These are phyloP conservation scores for Penicillium flavigenum DNA, from an alignment of 495 filamentous ascomycete genomes.

Conservation along the genomic window DNA sequence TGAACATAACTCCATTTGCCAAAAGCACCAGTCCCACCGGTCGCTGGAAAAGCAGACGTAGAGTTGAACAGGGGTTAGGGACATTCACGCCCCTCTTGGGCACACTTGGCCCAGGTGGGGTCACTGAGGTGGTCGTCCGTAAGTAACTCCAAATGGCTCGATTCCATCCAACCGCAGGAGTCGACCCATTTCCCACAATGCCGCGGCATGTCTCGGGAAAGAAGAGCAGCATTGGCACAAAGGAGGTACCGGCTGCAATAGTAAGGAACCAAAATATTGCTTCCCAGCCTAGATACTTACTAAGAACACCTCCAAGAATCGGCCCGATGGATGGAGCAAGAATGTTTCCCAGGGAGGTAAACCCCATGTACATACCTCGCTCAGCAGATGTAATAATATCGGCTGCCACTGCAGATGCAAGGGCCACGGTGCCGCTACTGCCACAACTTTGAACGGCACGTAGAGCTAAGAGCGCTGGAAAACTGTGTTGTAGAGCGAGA, in stretches of 20 bases:
- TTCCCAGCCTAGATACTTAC: slow-evolving; percentile 66
- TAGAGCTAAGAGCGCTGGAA: slow-evolving; percentile 45
- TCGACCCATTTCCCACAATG: slow-evolving; percentile 45
- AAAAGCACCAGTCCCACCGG: slow-evolving; percentile 55
- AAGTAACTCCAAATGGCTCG: slow-evolving; percentile 15
- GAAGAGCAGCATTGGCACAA: slow-evolving; percentile 31
- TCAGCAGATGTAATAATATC: slow-evolving; percentile 49
- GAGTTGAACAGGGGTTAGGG: slow-evolving; percentile 30
- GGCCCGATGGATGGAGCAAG: slow-evolving; percentile 52
- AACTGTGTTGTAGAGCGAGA: slow-evolving; percentile 46
- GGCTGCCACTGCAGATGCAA: slow-evolving; percentile 45
- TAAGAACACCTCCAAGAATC: slow-evolving; percentile 62
- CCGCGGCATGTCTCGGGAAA: slow-evolving; percentile 46
- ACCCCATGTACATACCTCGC: slow-evolving; percentile 49
- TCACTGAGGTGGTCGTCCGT: slow-evolving; percentile 42
- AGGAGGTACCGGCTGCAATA: slow-evolving; percentile 49
- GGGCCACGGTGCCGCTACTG: slow-evolving; percentile 47
- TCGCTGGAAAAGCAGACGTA: slow-evolving; percentile 53
- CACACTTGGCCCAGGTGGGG: slow-evolving; percentile 52
- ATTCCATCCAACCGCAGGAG: slow-evolving; percentile 25
- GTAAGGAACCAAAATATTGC: slow-evolving; percentile 75
- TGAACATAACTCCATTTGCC: slow-evolving; percentile 39
- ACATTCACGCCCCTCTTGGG: slow-evolving; percentile 2
- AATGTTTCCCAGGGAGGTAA: slow-evolving; percentile 35
- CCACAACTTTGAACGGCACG: slow-evolving; percentile 52